Evolutionary conservation across 345 rosid genomes (phyloP).

Genomic region (Populus alba): DNA sequence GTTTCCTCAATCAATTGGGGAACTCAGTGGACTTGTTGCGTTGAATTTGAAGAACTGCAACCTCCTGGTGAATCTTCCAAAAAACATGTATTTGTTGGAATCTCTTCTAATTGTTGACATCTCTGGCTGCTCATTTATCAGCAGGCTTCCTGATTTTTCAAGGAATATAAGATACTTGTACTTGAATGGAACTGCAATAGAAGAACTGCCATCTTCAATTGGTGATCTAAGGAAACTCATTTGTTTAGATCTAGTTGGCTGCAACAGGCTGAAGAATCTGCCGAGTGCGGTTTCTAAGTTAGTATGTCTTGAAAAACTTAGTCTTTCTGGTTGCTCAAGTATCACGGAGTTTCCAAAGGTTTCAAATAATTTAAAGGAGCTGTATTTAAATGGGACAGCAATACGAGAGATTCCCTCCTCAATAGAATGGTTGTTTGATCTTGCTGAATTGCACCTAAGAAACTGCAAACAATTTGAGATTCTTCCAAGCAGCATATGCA

Average conservation of each 20-base stretch:
- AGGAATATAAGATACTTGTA: slow-evolving; percentile 4
- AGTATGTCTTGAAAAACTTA: too few species aligned
- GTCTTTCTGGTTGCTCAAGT: too few species aligned
- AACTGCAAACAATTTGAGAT: neutral
- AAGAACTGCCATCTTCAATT: too few species aligned
- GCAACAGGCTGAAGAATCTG: too few species aligned
- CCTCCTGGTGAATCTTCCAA: neutral
- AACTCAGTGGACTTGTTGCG: neutral
- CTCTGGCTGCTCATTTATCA: neutral
- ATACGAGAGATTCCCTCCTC: too few species aligned
- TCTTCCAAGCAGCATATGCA: neutral
- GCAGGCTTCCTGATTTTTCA: neutral
- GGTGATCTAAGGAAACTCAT: too few species aligned
- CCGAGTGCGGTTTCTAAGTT: too few species aligned
- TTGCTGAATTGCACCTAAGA: neutral
- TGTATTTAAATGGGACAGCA: too few species aligned
- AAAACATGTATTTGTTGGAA: neutral
- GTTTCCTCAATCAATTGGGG: slow-evolving; percentile 1
- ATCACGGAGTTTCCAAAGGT: too few species aligned
- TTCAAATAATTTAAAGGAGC: too few species aligned
- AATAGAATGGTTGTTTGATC: neutral
- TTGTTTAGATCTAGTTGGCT: too few species aligned
- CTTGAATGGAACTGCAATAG: neutral
- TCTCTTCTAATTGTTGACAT: neutral
- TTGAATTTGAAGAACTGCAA: slow-evolving; percentile 4